Evolutionary conservation across 2,329 filamentous ascomycete species (phyloP), one percentile per base, ranked within the genome.

Genomic region (Tricladium varicosporioides): DNA sequence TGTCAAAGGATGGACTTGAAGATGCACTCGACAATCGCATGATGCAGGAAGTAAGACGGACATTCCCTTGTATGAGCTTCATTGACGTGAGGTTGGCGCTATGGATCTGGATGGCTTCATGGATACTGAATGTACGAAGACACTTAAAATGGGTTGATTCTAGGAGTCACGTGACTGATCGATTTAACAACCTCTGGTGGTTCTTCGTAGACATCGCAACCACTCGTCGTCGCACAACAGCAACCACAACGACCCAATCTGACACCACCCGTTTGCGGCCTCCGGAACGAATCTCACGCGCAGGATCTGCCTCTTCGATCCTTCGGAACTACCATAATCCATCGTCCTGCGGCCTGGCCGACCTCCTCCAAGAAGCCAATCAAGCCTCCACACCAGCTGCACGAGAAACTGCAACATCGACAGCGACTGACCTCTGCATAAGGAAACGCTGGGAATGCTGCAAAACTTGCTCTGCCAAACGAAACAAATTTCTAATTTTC

Each of bases 221-320:
- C n/a, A 40, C 36, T 40, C 36, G 2, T 40, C 11, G 36, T 40
- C n/a, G 36, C 36, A 40, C 36, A 40, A 40, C 36, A n/a, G 10
- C n/a, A 11, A 11, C n/a, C 36, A 40, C 36, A 4, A 40, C n/a
- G 36, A n/a, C 36, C 32, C 32, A 36, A 13, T 36, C 32, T 36
- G 13, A 45, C 13, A 33, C 27, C 47, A 49, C 49, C 18, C 19
- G 14, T 40, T 49, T 43, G 40, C 32, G 31, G 46, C 47, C 53
- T 49, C 36, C 45, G 45, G 40, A 50, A 47, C 27, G 53, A 51
- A 55, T 55, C 53, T 55, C 48, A 56, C 48, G 36, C 32, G 49
- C 49, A 57, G 54, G 49, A 57, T 52, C 54, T 48, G 36, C 54
- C 42, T 48, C 49, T 44, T 52, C 16, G 13, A 44, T 56, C 54